A percentile compares a stretch with the other conserved stretches of the same genome.
phyloP scores from a whole-genome alignment of 768 basidiomycete species.

The Gyrodon lividus region DNA sequence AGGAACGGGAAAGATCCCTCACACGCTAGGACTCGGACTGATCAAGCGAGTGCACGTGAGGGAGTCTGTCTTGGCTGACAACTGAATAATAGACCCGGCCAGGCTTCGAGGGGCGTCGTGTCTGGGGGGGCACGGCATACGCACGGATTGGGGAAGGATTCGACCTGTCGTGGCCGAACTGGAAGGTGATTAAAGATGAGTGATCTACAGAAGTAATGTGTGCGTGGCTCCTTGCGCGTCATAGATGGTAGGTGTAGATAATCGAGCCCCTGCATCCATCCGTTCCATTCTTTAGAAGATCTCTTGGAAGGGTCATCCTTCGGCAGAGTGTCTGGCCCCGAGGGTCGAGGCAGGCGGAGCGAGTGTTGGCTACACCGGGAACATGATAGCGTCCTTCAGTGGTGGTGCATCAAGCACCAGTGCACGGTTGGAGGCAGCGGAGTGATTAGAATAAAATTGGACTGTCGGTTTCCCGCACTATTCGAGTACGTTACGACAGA shows the following conservation, averaged over 20 bases:
- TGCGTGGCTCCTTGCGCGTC: background rate
- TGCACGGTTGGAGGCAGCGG: background rate
- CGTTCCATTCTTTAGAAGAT: slow-evolving; percentile 25
- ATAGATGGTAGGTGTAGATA: slow-evolving; percentile 3
- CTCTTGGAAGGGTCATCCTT: slow-evolving; percentile 5
- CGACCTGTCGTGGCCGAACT: slow-evolving; percentile 42
- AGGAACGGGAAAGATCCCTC: slow-evolving; percentile 36
- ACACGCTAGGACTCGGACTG: slow-evolving; percentile 50
- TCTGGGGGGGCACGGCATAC: slow-evolving; percentile 57
- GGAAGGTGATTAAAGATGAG: slow-evolving; percentile 28
- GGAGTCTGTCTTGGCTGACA: slow-evolving; percentile 46
- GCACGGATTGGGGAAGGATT: slow-evolving; percentile 47
- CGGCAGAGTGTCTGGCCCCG: background rate
- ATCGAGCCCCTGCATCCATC: slow-evolving; percentile 9
- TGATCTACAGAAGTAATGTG: slow-evolving; percentile 5
- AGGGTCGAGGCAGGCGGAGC: background rate
- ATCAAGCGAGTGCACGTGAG: slow-evolving; percentile 55
- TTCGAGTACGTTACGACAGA: background rate
- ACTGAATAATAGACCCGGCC: slow-evolving; percentile 42
- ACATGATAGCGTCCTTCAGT: too few species aligned
- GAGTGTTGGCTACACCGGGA: background rate
- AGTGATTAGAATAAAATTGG: background rate
- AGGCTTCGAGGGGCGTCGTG: slow-evolving; percentile 52
- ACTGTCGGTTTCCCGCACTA: background rate
- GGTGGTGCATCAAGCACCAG: too few species aligned